phyloP scores from a whole-genome alignment of 495 filamentous ascomycete genomes.

The Tuber magnatum region DNA sequence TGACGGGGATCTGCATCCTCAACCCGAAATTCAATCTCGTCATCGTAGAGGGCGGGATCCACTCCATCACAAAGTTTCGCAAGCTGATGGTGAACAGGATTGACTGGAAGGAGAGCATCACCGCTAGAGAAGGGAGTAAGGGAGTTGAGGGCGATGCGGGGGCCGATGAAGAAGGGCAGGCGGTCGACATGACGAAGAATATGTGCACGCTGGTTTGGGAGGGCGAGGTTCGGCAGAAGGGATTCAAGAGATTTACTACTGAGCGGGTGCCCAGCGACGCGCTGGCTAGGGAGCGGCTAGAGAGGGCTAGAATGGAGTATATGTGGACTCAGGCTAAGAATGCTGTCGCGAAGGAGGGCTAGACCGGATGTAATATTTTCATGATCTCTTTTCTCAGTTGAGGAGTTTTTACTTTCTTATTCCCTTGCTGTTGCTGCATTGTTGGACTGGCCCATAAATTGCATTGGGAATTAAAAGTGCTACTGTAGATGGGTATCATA shows the following conservation, averaged over 20 bases:
- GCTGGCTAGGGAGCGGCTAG: constrained; percentile 72
- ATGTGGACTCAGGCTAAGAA: constrained; percentile 94
- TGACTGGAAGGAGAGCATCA: constrained; percentile 84
- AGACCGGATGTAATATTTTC: not conserved
- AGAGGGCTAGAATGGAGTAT: constrained; percentile 80
- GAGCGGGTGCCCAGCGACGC: constrained; percentile 83
- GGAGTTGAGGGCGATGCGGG: constrained; percentile 59
- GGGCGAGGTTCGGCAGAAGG: constrained; percentile 67
- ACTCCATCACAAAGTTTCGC: constrained; percentile 71
- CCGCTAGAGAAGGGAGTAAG: constrained; percentile 54
- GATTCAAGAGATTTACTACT: constrained; percentile 77
- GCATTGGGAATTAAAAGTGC: not conserved
- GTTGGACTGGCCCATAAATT: not conserved
- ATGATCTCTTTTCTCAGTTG: not conserved
- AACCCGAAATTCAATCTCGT: constrained; percentile 80
- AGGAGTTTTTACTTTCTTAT: not conserved
- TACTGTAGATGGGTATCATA: not conserved
- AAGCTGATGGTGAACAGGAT: constrained; percentile 89
- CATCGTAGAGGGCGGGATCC: constrained; percentile 81
- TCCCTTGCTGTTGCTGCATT: not conserved
- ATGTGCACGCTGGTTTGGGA: constrained; percentile 78
- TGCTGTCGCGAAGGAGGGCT: constrained; percentile 33
- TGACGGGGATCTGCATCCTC: constrained; percentile 83
- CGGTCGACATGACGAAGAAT: constrained; percentile 63
- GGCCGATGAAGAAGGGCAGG: constrained; percentile 50